Percentiles rank a stretch among this genome's conserved stretches.
Evolutionary conservation across 2,329 filamentous ascomycete genomes (phyloP).

Genomic region (Passalora sequoiae): DNA sequence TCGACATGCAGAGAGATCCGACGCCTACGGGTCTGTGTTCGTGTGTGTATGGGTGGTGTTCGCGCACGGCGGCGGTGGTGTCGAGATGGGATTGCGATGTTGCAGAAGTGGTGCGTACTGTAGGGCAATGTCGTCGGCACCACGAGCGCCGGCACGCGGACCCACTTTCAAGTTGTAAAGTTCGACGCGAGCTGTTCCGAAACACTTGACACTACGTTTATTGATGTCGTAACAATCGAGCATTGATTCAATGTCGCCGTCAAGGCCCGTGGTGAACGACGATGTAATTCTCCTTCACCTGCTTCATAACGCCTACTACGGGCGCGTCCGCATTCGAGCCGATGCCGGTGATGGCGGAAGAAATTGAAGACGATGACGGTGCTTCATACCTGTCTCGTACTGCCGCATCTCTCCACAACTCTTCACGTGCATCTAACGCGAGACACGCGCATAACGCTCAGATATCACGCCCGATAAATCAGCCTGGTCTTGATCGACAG

Average conservation of each 20-base stretch:
- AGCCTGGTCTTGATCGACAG: slow-evolving; percentile 21
- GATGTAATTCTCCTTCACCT: no score
- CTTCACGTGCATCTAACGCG: slow-evolving; percentile 12
- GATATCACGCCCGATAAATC: slow-evolving; percentile 12
- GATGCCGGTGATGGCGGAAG: slow-evolving; percentile 26
- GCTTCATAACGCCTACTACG: no score
- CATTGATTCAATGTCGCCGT: no score
- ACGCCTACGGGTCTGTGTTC: not conserved
- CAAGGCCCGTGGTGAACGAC: no score
- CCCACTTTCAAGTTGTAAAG: no score
- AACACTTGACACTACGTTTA: no score
- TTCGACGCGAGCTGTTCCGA: no score
- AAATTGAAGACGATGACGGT: slow-evolving; percentile 23
- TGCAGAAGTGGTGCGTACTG: not conserved
- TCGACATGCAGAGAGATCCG: not conserved
- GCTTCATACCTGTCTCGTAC: slow-evolving; percentile 16
- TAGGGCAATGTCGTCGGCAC: no score
- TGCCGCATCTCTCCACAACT: slow-evolving; percentile 18
- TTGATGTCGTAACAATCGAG: no score
- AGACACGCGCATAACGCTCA: slow-evolving; percentile 2
- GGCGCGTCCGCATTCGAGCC: no score
- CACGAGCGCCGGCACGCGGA: no score
- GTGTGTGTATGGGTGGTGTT: not conserved
- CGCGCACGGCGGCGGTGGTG: not conserved
- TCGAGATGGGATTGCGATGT: not conserved